Percentiles rank a stretch among this genome's conserved stretches.
These are phyloP conservation scores for Neodidymelliopsis sp. DNA, from an alignment of 2,329 filamentous ascomycete species.

Conservation along the genomic window DNA sequence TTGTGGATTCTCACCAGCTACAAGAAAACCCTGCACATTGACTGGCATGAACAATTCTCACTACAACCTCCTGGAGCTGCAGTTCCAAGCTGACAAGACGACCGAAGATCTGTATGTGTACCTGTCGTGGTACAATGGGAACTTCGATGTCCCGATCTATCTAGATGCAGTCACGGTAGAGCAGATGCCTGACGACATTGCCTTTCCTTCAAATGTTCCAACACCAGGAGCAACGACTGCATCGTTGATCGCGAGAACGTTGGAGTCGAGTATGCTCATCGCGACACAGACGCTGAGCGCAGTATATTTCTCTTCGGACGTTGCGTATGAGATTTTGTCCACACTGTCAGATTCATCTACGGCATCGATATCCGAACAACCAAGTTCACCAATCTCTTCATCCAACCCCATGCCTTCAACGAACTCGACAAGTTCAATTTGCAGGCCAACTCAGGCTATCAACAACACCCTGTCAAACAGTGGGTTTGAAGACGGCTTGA, in stretches of 20 bases:
- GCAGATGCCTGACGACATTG: neutral
- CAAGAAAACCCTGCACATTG: neutral
- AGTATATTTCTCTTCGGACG: too few species aligned
- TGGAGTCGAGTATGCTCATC: too few species aligned
- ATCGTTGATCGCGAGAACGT: too few species aligned
- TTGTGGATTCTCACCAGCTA: slow-evolving; percentile 4
- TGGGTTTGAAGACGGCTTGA: slow-evolving; percentile 2
- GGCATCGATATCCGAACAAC: too few species aligned
- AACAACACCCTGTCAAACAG: neutral
- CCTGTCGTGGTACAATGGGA: slow-evolving; percentile 11
- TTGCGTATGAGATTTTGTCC: too few species aligned
- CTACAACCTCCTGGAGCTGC: neutral
- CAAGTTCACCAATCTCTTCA: neutral
- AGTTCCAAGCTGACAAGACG: neutral
- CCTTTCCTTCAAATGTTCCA: too few species aligned
- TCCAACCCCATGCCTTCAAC: neutral
- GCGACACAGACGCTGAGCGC: too few species aligned
- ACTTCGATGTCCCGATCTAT: slow-evolving; percentile 3
- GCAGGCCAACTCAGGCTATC: neutral
- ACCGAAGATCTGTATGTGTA: slow-evolving; percentile 2
- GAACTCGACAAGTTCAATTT: neutral
- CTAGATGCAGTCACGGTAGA: neutral
- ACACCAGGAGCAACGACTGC: too few species aligned
- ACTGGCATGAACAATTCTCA: neutral
- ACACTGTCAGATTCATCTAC: too few species aligned